Percentiles rank a stretch among this genome's conserved stretches.
Conservation (phyloP, 148 eudicot species). For the Agrostemma githago region DNA sequence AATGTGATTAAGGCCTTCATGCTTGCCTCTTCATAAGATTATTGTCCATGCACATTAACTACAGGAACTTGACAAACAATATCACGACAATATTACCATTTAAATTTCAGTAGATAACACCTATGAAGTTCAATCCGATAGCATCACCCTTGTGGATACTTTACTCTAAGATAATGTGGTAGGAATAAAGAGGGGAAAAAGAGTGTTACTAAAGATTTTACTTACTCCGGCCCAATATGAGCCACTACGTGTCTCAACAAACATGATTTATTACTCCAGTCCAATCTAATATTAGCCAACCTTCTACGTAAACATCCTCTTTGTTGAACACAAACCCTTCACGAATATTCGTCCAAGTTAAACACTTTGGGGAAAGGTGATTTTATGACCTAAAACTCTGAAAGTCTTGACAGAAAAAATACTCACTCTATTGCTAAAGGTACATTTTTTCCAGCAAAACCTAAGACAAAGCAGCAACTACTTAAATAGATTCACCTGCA, state of each 20-base stretch:
- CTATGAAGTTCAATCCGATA: background rate
- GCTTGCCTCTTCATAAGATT: background rate
- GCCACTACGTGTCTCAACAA: background rate
- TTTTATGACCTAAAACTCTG: background rate
- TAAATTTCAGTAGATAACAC: background rate
- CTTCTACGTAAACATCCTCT: background rate
- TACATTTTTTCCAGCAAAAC: conserved; percentile 3
- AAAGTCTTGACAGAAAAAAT: background rate
- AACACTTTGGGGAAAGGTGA: background rate
- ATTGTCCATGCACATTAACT: conserved; percentile 4
- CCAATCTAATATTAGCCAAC: no score
- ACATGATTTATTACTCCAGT: no score
- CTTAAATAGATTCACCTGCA: background rate
- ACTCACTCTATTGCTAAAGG: background rate
- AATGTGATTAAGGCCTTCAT: background rate
- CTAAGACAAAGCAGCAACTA: background rate
- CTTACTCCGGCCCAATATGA: background rate
- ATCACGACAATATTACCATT: background rate
- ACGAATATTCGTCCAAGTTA: background rate
- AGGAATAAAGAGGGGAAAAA: background rate
- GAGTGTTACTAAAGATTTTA: background rate
- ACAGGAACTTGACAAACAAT: background rate
- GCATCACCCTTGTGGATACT: no score
- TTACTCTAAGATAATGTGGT: no score
- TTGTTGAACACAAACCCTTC: background rate